These are phyloP conservation scores for Fusarium transvaalense DNA, from an alignment of 2,329 filamentous ascomycete genomes.

Conservation along the genomic window DNA sequence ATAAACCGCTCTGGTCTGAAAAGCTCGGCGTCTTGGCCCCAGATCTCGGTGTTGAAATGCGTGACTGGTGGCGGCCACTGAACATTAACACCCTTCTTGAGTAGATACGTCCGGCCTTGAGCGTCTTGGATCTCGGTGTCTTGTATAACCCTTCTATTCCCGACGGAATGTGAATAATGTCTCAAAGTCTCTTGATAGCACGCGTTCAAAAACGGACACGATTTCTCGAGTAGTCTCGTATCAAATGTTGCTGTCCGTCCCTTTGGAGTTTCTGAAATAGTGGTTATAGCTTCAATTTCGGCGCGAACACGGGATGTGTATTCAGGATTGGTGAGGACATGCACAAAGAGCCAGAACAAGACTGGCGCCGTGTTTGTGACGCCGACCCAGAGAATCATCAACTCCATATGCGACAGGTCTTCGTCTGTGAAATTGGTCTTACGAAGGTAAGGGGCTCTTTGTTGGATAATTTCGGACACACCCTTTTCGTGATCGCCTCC, in stretches of 20 bases:
- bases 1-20: slow-evolving; percentile 46
- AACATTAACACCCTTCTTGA: slow-evolving; percentile 45
- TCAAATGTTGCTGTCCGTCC: slow-evolving; percentile 48
- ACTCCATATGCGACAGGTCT: slow-evolving; percentile 50
- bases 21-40: slow-evolving; percentile 36
- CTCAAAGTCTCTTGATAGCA: slow-evolving; percentile 60
- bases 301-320: slow-evolving; percentile 47
- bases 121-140: slow-evolving; percentile 54
- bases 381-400: slow-evolving; percentile 50
- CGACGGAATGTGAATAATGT: slow-evolving; percentile 53
- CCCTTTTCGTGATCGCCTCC: slow-evolving; percentile 42
- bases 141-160: slow-evolving; percentile 55
- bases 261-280: background rate
- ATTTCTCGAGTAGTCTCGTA: slow-evolving; percentile 51
- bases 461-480: slow-evolving; percentile 49
- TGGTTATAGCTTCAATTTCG: slow-evolving; percentile 48
- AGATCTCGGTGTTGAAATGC: slow-evolving; percentile 36
- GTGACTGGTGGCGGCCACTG: slow-evolving; percentile 43
- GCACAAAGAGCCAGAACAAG: slow-evolving; percentile 53
- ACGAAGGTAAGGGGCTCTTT: slow-evolving; percentile 47
- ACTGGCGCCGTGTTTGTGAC: slow-evolving; percentile 55
- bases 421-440: slow-evolving; percentile 47
- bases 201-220: slow-evolving; percentile 57
- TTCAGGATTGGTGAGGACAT: slow-evolving; percentile 48
- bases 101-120: slow-evolving; percentile 41